phyloP scores from a whole-genome alignment of 2,329 filamentous ascomycete species.

The Alternaria atra region DNA sequence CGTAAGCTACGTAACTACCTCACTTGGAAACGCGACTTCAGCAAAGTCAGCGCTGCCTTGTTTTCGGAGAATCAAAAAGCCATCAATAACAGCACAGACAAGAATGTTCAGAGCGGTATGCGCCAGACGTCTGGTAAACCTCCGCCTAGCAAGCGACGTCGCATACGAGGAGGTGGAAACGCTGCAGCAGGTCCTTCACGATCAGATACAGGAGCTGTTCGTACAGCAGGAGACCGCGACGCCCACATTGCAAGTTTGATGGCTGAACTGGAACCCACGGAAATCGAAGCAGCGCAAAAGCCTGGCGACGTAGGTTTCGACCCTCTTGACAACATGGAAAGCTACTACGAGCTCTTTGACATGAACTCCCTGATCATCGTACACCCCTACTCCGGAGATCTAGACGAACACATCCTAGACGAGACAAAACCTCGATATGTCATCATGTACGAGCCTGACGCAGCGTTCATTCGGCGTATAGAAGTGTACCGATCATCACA shows the following conservation, averaged over 20 bases:
- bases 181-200: constrained; percentile 67
- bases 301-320: constrained; percentile 75
- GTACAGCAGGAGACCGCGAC: constrained; percentile 82
- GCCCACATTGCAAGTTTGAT: constrained; percentile 83
- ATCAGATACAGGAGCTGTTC: constrained; percentile 75
- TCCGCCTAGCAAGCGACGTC: constrained; percentile 84
- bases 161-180: constrained; percentile 80
- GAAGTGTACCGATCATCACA: constrained; percentile 97
- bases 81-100: constrained; percentile 72
- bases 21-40: constrained; percentile 88
- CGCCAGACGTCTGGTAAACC: constrained; percentile 65
- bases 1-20: constrained; percentile 86
- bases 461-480: constrained; percentile 90
- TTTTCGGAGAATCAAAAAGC: constrained; percentile 83
- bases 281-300: constrained; percentile 78
- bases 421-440: constrained; percentile 93
- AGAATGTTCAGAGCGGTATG: constrained; percentile 56
- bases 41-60: constrained; percentile 79
- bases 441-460: constrained; percentile 98
- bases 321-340: constrained; percentile 88
- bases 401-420: constrained; percentile 95
- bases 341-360: constrained; percentile 89
- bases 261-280: constrained; percentile 82
- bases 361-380: constrained; percentile 89
- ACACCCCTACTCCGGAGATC: constrained; percentile 93